phyloP scores from a whole-genome alignment of 768 basidiomycete species.

The Russula ochroleuca region DNA sequence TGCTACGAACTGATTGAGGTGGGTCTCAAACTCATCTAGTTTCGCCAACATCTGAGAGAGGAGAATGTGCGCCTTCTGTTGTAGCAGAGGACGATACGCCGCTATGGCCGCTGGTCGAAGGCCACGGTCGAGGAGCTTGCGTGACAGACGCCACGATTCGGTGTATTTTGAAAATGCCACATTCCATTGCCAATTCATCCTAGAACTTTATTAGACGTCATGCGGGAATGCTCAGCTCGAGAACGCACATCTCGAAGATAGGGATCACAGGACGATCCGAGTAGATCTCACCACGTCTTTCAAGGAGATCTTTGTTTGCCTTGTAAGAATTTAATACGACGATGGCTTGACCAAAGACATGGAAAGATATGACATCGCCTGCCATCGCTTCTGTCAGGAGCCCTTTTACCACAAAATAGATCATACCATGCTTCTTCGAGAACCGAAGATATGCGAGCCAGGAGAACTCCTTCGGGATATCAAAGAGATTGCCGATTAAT shows the following conservation, averaged over 20 bases:
- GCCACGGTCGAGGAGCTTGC: slow-evolving; percentile 6
- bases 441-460: slow-evolving; percentile 6
- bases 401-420: not conserved
- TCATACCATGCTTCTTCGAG: slow-evolving; percentile 12
- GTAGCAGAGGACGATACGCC: not conserved
- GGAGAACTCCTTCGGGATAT: slow-evolving; percentile 7
- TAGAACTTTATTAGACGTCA: not conserved
- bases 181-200: not conserved
- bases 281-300: slow-evolving; percentile 11
- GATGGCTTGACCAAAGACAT: slow-evolving; percentile 4
- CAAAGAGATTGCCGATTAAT: slow-evolving; percentile 13
- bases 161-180: not conserved
- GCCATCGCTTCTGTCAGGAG: not conserved
- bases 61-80: not conserved
- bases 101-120: not conserved
- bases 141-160: not conserved
- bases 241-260: slow-evolving; percentile 1
- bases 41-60: not conserved
- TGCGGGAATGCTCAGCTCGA: not conserved
- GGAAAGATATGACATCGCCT: slow-evolving; percentile 16
- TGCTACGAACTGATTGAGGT: slow-evolving; percentile 1
- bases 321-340: slow-evolving; percentile 5
- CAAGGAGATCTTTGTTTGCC: slow-evolving; percentile 10
- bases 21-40: not conserved
- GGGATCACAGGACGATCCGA: slow-evolving; percentile 12